Conservation (phyloP, 192 early-diverging fungal species). For the Coemansia sp. region DNA sequence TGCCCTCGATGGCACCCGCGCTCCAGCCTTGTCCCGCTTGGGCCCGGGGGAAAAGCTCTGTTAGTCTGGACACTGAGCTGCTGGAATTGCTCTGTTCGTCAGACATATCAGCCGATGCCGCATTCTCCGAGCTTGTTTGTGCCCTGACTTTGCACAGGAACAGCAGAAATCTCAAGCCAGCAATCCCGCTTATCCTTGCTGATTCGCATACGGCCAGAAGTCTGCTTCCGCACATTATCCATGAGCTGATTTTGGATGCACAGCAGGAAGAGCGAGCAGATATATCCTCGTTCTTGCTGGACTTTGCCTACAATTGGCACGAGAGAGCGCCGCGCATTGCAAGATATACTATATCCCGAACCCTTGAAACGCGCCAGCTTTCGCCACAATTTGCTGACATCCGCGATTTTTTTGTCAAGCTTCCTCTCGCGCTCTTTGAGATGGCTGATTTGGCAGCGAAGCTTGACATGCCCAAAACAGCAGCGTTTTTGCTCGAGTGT, state of each 20-base stretch:
- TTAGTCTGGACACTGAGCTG: conserved; percentile 22
- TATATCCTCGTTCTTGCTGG: conserved; percentile 38
- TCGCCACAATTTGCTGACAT: conserved; percentile 37
- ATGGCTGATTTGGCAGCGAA: conserved; percentile 39
- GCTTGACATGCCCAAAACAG: conserved; percentile 36
- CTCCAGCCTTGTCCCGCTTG: conserved; percentile 9
- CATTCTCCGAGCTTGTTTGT: conserved; percentile 32
- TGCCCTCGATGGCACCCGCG: conserved; percentile 20
- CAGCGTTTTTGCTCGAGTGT: conserved; percentile 48
- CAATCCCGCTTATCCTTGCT: conserved; percentile 28
- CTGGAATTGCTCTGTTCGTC: conserved; percentile 24
- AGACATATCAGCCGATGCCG: conserved; percentile 11
- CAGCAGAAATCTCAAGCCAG: conserved; percentile 15
- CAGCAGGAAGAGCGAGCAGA: conserved; percentile 13
- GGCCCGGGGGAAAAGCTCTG: conserved; percentile 8
- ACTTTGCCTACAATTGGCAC: conserved; percentile 51
- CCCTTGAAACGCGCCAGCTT: conserved; percentile 32
- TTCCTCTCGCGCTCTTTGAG: conserved; percentile 50
- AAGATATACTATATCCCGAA: conserved; percentile 23
- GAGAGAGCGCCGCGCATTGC: conserved; percentile 32
- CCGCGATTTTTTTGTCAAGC: conserved; percentile 33
- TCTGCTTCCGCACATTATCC: conserved; percentile 35
- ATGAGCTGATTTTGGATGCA: conserved; percentile 22
- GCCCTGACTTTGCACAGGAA: conserved; percentile 26
- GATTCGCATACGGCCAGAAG: conserved; percentile 32